Base-by-base conservation (phyloP, 768 basidiomycete species). In the Trametes meyenii region DNA sequence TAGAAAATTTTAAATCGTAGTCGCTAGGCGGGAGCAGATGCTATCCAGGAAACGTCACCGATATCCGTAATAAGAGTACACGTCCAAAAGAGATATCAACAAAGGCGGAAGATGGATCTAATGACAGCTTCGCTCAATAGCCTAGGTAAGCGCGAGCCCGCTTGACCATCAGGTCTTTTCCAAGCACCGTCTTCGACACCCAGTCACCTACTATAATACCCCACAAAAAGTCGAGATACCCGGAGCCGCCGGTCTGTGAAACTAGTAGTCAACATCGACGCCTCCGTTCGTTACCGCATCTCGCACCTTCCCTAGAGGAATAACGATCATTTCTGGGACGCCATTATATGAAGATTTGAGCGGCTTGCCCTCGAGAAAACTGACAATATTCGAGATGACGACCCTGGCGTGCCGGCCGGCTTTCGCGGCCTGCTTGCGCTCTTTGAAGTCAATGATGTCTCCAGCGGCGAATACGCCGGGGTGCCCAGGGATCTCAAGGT, bases 381-480 rank as follows among this genome's bases (percentile, higher is more conserved):
- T 70, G 0, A 84, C 36, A 16, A 87, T 69, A 57, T 90, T 90
- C 23, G 76, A 71, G 3, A 74, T 75, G 36, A 84, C 74, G 36
- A 87, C 60, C 1, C 67, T 48, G 5, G 69, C 71, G 58, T 90
- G 89, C 5, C 65, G 66, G 1, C 46, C 23, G 0, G 74, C 75
- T 69, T 89, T 88, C 12, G 73, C 75, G 0, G 72, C 73, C 66
- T 82, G 86, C 65, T 88, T 89, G 71, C 88, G 83, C 70, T 89
- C 88, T 0, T 72, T 55, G 76, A 81, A 84, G 38, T 86, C 83
- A 61, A 85, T 81, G 59, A 85, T 78, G 66, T 91, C 89, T 1
- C 89, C 88, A 3, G 74, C 77, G 0, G 88, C 89, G 58, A 86
- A 89, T 12, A 90, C 81, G 59, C 77, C 77, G 0, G 82, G 74